Conservation (phyloP, 768 basidiomycete genomes). For the Butyriboletus loyo region DNA sequence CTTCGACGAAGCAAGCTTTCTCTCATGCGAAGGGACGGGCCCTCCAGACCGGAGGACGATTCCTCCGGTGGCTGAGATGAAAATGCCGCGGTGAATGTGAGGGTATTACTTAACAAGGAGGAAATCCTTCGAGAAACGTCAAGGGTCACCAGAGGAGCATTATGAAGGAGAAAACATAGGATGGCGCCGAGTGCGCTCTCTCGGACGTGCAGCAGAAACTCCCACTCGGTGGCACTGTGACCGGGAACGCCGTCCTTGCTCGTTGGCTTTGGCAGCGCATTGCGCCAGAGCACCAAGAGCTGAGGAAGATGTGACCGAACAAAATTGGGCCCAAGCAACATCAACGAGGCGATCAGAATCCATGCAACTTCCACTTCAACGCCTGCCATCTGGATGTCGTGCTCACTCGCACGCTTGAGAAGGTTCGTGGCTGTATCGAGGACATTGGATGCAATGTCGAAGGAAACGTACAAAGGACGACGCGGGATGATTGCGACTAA, state of each 20-base stretch:
- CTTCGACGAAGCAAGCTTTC: conserved; percentile 83
- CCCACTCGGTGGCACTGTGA: conserved; percentile 78
- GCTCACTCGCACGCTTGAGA: conserved; percentile 87
- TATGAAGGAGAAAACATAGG: conserved; percentile 82
- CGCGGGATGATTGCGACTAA: conserved; percentile 83
- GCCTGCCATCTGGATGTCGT: conserved; percentile 77
- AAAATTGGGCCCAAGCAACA: conserved; percentile 91
- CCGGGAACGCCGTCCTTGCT: conserved; percentile 74
- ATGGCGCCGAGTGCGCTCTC: conserved; percentile 90
- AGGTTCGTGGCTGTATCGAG: conserved; percentile 89
- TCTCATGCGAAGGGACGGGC: conserved; percentile 65
- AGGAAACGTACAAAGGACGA: conserved; percentile 90
- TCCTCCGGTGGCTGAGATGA: conserved; percentile 69
- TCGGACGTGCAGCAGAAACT: conserved; percentile 85
- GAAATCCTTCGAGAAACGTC: conserved; percentile 90
- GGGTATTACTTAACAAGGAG: conserved; percentile 81
- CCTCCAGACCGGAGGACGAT: conserved; percentile 36
- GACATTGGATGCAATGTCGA: conserved; percentile 87
- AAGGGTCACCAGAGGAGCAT: conserved; percentile 75
- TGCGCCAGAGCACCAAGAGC: conserved; percentile 93
- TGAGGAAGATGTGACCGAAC: conserved; percentile 92
- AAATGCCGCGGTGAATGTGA: conserved; percentile 88
- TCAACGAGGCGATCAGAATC: conserved; percentile 86
- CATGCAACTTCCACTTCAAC: conserved; percentile 93
- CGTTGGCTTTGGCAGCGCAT: conserved; percentile 93